Conservation (phyloP, 768 basidiomycete species). For the Plicaturopsis crispa region DNA sequence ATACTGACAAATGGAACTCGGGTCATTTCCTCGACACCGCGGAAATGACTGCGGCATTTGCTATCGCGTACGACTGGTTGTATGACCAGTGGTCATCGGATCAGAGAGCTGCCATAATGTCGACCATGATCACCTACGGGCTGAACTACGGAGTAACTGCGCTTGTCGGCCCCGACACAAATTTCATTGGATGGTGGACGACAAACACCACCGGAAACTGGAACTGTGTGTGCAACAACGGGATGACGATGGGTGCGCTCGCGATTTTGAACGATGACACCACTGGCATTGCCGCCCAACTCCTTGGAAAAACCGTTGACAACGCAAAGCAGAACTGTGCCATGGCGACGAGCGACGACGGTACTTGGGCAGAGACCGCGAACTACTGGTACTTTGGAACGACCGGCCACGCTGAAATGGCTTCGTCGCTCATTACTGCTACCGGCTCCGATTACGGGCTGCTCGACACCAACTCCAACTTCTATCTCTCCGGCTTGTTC, state of each 20-base stretch:
- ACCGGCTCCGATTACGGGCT: slow-evolving; percentile 81
- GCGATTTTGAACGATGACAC: slow-evolving; percentile 84
- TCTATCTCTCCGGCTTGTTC: slow-evolving; percentile 67
- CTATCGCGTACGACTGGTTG: slow-evolving; percentile 94
- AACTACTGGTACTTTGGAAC: slow-evolving; percentile 97
- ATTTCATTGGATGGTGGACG: slow-evolving; percentile 71
- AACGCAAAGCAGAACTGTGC: slow-evolving; percentile 80
- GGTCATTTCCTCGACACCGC: slow-evolving; percentile 87
- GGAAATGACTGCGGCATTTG: slow-evolving; percentile 87
- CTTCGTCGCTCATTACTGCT: slow-evolving; percentile 73
- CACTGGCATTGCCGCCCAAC: slow-evolving; percentile 57
- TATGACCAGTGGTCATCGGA: slow-evolving; percentile 74
- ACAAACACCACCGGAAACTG: slow-evolving; percentile 78
- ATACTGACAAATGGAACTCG: slow-evolving; percentile 74
- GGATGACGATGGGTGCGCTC: slow-evolving; percentile 82
- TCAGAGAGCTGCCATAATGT: slow-evolving; percentile 63
- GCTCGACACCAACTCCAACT: slow-evolving; percentile 61
- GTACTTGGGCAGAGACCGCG: slow-evolving; percentile 89
- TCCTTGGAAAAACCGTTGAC: slow-evolving; percentile 61
- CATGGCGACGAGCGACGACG: slow-evolving; percentile 53
- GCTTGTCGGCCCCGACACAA: slow-evolving; percentile 28
- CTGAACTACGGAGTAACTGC: slow-evolving; percentile 57
- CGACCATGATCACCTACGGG: slow-evolving; percentile 72
- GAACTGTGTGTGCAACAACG: slow-evolving; percentile 96
- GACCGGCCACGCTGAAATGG: slow-evolving; percentile 86